phyloP scores from a whole-genome alignment of 2,329 filamentous ascomycete species.

The Dothideomycetes sp. region DNA sequence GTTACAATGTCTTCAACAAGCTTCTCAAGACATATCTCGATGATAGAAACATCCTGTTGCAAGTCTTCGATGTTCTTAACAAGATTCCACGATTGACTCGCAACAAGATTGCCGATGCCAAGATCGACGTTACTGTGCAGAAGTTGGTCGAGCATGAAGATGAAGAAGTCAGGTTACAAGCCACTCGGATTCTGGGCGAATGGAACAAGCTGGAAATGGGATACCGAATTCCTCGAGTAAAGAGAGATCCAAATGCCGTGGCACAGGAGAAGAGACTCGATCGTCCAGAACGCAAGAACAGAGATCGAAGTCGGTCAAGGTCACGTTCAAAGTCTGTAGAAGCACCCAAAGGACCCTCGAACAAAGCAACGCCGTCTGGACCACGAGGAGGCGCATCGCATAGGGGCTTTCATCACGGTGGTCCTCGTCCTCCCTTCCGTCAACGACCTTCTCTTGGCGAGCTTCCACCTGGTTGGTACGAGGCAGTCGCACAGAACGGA shows the following conservation, averaged over 20 bases:
- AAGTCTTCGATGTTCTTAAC: conserved; percentile 82
- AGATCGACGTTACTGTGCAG: conserved; percentile 77
- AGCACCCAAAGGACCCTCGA: conserved; percentile 34
- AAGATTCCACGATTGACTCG: conserved; percentile 82
- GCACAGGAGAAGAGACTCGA: conserved; percentile 51
- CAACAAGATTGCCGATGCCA: conserved; percentile 95
- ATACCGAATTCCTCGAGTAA: conserved; percentile 88
- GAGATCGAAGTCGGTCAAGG: conserved; percentile 38
- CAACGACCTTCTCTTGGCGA: conserved; percentile 41
- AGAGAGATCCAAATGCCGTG: conserved; percentile 59
- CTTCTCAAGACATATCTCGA: conserved; percentile 75
- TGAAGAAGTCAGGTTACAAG: conserved; percentile 62
- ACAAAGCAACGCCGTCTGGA: conserved; percentile 28
- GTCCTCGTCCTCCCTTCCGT: conserved; percentile 37
- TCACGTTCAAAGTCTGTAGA: conserved; percentile 41
- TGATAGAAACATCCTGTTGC: conserved; percentile 82
- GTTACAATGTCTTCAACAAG: conserved; percentile 88
- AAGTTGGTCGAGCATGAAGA: conserved; percentile 57
- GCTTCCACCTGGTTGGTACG: conserved; percentile 79
- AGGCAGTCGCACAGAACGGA: conserved; percentile 61
- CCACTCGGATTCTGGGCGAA: conserved; percentile 62
- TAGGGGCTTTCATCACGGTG: conserved; percentile 48
- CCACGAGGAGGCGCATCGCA: conserved; percentile 47
- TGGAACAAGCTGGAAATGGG: conserved; percentile 87
- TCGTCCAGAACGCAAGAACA: conserved; percentile 52